Evolutionary conservation across 1,284 basidiomycete species (phyloP).

Genomic region (Tilletia setariae): DNA sequence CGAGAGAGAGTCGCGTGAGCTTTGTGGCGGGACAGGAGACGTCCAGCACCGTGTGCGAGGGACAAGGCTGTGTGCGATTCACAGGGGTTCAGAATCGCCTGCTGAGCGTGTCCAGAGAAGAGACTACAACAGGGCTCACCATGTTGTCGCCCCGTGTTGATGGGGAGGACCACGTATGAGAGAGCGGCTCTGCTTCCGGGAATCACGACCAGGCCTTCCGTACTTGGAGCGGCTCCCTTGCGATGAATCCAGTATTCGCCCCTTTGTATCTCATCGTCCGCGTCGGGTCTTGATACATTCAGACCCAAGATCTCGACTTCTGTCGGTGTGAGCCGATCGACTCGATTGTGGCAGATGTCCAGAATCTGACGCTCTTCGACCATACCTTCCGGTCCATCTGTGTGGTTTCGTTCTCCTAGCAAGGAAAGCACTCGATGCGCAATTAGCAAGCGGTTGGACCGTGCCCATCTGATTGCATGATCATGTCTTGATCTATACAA

Average conservation of each 20-base stretch:
- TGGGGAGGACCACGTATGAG: neutral
- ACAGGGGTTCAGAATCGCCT: neutral
- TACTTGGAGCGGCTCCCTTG: neutral
- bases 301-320: neutral
- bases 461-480: neutral
- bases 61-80: neutral
- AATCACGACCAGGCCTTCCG: neutral
- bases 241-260: neutral
- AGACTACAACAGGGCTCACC: neutral
- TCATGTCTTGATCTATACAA: neutral
- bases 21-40: neutral
- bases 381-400: neutral
- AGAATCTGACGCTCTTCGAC: neutral
- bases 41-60: neutral
- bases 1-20: neutral
- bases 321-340: neutral
- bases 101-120: too few species aligned
- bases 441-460: neutral
- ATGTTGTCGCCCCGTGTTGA: neutral
- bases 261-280: neutral
- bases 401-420: neutral
- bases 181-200: neutral
- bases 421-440: neutral
- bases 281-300: neutral
- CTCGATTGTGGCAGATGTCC: slow-evolving; percentile 1